These are phyloP conservation scores for Calonectria hawksworthii DNA, from an alignment of 2,329 filamentous ascomycete species.

Conservation along the genomic window DNA sequence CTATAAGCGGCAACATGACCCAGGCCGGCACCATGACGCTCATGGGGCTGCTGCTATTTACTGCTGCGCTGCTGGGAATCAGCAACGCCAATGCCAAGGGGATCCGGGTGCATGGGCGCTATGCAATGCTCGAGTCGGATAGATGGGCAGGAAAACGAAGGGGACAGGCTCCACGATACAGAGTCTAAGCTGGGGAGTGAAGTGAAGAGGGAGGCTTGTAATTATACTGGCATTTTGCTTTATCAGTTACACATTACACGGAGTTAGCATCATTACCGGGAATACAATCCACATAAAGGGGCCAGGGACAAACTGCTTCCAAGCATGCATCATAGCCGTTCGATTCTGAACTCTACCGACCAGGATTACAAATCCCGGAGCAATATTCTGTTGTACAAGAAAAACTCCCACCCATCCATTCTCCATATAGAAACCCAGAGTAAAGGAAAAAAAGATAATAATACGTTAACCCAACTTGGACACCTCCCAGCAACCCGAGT, in stretches of 20 bases:
- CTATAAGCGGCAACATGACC: conserved; percentile 68
- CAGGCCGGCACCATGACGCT: conserved; percentile 66
- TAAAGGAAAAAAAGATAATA: neutral
- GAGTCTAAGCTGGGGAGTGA: neutral
- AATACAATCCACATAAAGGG: neutral
- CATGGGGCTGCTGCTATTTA: conserved; percentile 64
- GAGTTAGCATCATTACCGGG: neutral
- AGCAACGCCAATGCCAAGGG: conserved; percentile 65
- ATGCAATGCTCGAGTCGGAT: conserved; percentile 49
- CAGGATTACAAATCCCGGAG: conserved; percentile 14
- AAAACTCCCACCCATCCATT: conserved; percentile 21
- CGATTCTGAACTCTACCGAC: conserved; percentile 16
- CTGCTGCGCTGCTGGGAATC: conserved; percentile 66
- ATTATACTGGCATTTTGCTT: neutral
- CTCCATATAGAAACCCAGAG: conserved; percentile 13
- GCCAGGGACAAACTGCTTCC: neutral
- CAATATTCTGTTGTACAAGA: conserved; percentile 28
- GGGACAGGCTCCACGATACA: neutral
- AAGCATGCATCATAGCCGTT: conserved; percentile 8
- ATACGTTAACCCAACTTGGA: conserved; percentile 5
- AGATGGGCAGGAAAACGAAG: neutral
- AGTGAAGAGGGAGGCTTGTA: neutral
- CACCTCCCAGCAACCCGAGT: conserved; percentile 9
- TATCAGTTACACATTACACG: neutral
- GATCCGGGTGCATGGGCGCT: conserved; percentile 66